Evolutionary conservation across 441 rosid genomes (phyloP).

Genomic region (Macaranga tanarius): DNA sequence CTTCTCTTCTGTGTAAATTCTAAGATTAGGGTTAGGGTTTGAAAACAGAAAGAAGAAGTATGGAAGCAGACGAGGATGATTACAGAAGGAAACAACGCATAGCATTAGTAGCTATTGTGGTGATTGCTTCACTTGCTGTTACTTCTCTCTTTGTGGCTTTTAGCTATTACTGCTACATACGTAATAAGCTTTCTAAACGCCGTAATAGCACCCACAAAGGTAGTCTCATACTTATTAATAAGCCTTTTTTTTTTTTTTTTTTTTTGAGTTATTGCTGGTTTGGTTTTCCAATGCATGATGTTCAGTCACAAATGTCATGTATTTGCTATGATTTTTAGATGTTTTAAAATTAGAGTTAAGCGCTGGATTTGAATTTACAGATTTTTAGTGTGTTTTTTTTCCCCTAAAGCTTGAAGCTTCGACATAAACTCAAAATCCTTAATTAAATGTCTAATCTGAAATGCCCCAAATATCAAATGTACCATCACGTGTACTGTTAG

Average conservation of each 20-base stretch:
- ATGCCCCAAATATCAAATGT: not conserved
- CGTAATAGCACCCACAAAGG: conserved; percentile 34
- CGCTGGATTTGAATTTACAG: not conserved
- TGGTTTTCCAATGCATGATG: not conserved
- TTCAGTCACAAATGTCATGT: not conserved
- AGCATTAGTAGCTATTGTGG: conserved; percentile 67
- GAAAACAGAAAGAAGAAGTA: not conserved
- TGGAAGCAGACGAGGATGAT: conserved; percentile 34
- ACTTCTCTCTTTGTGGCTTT: conserved; percentile 74
- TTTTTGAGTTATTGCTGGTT: not conserved
- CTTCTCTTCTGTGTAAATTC: not conserved
- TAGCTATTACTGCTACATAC: conserved; percentile 90
- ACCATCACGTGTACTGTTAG: no score
- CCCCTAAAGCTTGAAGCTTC: not conserved
- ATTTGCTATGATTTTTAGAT: no score
- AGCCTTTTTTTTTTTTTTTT: not conserved
- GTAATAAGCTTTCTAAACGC: conserved; percentile 74
- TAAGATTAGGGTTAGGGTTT: conserved; percentile 39
- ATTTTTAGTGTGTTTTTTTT: not conserved
- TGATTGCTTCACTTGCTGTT: conserved; percentile 65
- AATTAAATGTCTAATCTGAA: not conserved
- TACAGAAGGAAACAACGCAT: conserved; percentile 55
- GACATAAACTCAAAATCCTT: not conserved
- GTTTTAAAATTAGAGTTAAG: no score
- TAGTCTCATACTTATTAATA: no score